phyloP scores from a whole-genome alignment of 371 early-diverging fungal genomes.

The Mucor lusitanicus region DNA sequence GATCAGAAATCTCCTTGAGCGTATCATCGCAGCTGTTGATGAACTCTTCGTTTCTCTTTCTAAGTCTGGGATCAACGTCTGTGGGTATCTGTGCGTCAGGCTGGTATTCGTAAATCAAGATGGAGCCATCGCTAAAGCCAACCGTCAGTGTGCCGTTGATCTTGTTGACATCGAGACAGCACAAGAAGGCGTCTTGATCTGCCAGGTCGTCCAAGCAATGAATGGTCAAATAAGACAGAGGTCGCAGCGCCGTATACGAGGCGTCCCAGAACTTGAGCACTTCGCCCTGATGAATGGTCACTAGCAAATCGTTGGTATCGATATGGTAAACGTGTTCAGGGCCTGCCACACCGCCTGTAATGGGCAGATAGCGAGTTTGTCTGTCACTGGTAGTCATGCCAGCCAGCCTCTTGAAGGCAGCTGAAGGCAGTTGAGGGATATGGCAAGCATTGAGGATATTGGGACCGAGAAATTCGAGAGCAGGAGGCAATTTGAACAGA shows the following conservation, averaged over 20 bases:
- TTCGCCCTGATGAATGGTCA: conserved; percentile 50
- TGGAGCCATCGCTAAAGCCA: conserved; percentile 41
- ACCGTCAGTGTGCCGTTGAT: conserved; percentile 29
- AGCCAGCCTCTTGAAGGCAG: conserved; percentile 28
- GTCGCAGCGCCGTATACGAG: conserved; percentile 46
- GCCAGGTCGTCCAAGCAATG: conserved; percentile 18
- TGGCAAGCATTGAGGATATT: conserved; percentile 34
- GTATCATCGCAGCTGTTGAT: conserved; percentile 39
- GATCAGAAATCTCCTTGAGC: conserved; percentile 36
- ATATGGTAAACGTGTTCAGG: conserved; percentile 46
- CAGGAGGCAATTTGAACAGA: conserved; percentile 44
- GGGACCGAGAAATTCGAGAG: conserved; percentile 48
- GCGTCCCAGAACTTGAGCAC: conserved; percentile 61
- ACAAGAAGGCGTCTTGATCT: conserved; percentile 24
- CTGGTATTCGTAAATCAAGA: conserved; percentile 28
- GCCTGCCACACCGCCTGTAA: conserved; percentile 49
- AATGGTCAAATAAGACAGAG: conserved; percentile 50
- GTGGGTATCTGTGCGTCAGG: background rate
- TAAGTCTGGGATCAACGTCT: background rate
- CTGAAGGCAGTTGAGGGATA: conserved; percentile 26
- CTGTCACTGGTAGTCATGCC: conserved; percentile 5
- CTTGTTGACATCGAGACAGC: conserved; percentile 41
- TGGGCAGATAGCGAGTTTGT: conserved; percentile 42
- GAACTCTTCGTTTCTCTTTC: conserved; percentile 21
- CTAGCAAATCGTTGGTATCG: conserved; percentile 47